A percentile compares a stretch with the other conserved stretches of the same genome.
Conservation (phyloP, 306 rosid species). For the Coriaria nepalensis region DNA sequence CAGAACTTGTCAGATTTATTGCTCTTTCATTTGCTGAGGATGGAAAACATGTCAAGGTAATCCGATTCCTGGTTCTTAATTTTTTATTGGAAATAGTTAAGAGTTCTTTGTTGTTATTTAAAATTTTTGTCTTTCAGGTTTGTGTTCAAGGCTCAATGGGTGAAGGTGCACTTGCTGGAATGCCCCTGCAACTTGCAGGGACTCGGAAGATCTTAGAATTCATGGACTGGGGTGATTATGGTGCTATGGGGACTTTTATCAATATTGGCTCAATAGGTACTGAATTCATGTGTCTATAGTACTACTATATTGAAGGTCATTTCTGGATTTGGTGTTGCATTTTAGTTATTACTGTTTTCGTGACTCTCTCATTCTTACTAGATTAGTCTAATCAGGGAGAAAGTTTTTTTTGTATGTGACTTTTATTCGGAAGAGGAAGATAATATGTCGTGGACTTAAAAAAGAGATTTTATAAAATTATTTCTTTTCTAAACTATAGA, state of each 20-base stretch:
- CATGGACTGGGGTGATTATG: conserved; percentile 99
- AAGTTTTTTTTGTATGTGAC: too few relatives aligned
- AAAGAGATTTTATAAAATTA: too few relatives aligned
- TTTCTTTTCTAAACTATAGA: too few relatives aligned
- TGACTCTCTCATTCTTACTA: too few relatives aligned
- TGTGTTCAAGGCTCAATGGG: conserved; percentile 99
- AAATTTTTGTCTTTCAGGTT: conserved; percentile 39
- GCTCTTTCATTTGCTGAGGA: conserved; percentile 95
- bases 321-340: conserved; percentile 3
- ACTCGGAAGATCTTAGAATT: conserved; percentile 69
- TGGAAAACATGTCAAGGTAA: conserved; percentile 86
- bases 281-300: too few relatives aligned
- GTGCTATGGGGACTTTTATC: conserved; percentile 73
- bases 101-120: neutral
- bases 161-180: conserved; percentile 90
- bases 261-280: conserved; percentile 86
- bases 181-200: conserved; percentile 98
- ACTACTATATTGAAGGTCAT: too few relatives aligned
- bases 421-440: too few relatives aligned
- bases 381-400: too few relatives aligned
- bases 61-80: conserved; percentile 11
- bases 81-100: conserved; percentile 1
- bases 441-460: too few relatives aligned
- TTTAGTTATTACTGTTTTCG: neutral
- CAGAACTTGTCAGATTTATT: conserved; percentile 71